A percentile compares a stretch with the other conserved stretches of the same genome.
Evolutionary conservation across 495 filamentous ascomycete genomes (phyloP).

Genomic region (Aspergillus incahuasiensis): DNA sequence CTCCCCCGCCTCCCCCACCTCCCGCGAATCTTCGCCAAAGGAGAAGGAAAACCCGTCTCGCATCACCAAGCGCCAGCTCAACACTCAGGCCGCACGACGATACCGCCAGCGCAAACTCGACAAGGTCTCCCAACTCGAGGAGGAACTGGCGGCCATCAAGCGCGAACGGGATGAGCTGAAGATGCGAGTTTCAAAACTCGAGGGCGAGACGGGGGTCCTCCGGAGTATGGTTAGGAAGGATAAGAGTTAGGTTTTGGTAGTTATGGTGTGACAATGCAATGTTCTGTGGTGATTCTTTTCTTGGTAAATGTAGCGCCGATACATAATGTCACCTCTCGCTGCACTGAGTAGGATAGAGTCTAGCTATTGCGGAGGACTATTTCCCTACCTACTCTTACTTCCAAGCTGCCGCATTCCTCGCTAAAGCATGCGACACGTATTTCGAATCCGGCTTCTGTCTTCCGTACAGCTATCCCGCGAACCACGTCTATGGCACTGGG

Average conservation of each 20-base stretch:
- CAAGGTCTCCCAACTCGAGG: slow-evolving; percentile 59
- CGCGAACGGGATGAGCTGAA: slow-evolving; percentile 62
- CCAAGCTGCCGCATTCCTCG: too few species aligned
- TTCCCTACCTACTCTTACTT: too few species aligned
- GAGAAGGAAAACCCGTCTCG: slow-evolving; percentile 21
- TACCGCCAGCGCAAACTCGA: slow-evolving; percentile 69
- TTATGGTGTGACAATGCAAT: background rate
- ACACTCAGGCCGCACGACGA: slow-evolving; percentile 65
- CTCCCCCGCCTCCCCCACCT: background rate
- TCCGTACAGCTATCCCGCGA: too few species aligned
- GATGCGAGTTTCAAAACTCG: slow-evolving; percentile 56
- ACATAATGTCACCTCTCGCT: too few species aligned
- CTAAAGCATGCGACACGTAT: too few species aligned
- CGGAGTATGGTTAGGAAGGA: slow-evolving; percentile 24
- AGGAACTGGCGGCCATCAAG: slow-evolving; percentile 53
- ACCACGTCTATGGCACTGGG: too few species aligned
- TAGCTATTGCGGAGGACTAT: too few species aligned
- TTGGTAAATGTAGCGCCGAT: background rate
- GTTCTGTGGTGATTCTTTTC: background rate
- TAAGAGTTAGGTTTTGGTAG: background rate
- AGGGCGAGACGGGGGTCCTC: slow-evolving; percentile 53
- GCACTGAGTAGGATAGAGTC: too few species aligned
- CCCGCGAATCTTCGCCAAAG: slow-evolving; percentile 1
- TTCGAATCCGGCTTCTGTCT: too few species aligned
- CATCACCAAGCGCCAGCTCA: slow-evolving; percentile 55